A percentile compares a stretch with the other conserved stretches of the same genome.
Evolutionary conservation across 495 filamentous ascomycete species (phyloP).

Genomic region (Lentithecium fluviatile): DNA sequence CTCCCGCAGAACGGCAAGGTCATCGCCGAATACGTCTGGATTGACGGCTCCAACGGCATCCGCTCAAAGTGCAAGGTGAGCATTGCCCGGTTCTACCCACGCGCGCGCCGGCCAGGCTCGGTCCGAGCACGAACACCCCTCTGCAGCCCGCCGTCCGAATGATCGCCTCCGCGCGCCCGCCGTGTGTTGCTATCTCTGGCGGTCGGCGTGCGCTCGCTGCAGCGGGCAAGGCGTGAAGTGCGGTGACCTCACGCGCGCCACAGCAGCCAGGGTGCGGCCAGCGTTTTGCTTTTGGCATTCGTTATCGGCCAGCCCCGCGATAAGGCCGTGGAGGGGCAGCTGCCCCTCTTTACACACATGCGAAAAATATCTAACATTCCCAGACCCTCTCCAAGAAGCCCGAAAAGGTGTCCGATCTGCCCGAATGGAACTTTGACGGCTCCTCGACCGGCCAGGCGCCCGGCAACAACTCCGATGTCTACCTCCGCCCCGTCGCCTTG

Average conservation of each 20-base stretch:
- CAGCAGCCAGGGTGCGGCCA: slow-evolving; percentile 10
- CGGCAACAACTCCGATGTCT: slow-evolving; percentile 96
- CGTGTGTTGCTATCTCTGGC: background rate
- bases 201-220: background rate
- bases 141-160: too few species aligned
- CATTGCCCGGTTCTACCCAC: slow-evolving; percentile 19
- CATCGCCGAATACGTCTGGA: slow-evolving; percentile 98
- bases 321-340: slow-evolving; percentile 17
- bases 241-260: slow-evolving; percentile 23
- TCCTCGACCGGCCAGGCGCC: slow-evolving; percentile 93
- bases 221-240: background rate
- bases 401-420: slow-evolving; percentile 72
- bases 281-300: slow-evolving; percentile 22
- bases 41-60: slow-evolving; percentile 73
- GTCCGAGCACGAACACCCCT: too few species aligned
- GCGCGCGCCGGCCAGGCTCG: slow-evolving; percentile 27
- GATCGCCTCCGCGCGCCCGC: too few species aligned
- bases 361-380: background rate
- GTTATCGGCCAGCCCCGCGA: slow-evolving; percentile 34
- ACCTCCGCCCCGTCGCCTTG: slow-evolving; percentile 85
- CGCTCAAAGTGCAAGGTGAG: slow-evolving; percentile 93
- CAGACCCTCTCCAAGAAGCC: slow-evolving; percentile 75
- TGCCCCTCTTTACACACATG: too few species aligned
- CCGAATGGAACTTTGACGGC: slow-evolving; percentile 99
- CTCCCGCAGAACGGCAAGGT: slow-evolving; percentile 83